Conservation (phyloP, 2,329 filamentous ascomycete species). For the Botrytis fabae region DNA sequence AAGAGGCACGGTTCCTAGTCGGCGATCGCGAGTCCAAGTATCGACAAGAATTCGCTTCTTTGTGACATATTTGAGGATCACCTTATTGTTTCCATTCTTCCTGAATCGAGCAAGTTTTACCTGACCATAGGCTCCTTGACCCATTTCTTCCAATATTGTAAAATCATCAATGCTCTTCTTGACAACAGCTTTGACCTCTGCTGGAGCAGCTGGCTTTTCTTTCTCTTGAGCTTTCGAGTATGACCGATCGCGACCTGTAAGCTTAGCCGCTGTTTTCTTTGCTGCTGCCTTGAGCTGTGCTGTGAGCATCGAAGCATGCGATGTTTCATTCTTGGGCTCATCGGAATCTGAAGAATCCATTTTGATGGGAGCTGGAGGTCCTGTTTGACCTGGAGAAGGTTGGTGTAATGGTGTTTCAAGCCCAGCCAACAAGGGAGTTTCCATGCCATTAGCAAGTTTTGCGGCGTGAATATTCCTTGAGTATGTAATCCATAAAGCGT, state of each 20-base stretch:
- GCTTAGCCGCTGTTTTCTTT: conserved; percentile 54
- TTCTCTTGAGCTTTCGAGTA: conserved; percentile 38
- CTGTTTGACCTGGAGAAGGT: conserved; percentile 73
- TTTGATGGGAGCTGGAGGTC: conserved; percentile 57
- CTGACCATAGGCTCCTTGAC: conserved; percentile 95
- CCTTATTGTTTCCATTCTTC: conserved; percentile 71
- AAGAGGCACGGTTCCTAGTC: conserved; percentile 88
- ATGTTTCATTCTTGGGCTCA: conserved; percentile 44
- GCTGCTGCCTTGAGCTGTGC: conserved; percentile 59
- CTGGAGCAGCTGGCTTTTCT: conserved; percentile 40
- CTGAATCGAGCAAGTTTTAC: conserved; percentile 93
- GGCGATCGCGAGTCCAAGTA: conserved; percentile 94
- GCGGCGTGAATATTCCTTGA: conserved; percentile 86
- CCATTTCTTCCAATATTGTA: conserved; percentile 94
- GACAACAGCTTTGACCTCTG: conserved; percentile 44
- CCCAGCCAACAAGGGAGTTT: conserved; percentile 65
- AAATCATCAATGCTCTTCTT: conserved; percentile 93
- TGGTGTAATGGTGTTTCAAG: conserved; percentile 73
- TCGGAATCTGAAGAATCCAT: conserved; percentile 54
- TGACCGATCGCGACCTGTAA: conserved; percentile 47
- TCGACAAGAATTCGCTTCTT: conserved; percentile 96
- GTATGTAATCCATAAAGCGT: conserved; percentile 96
- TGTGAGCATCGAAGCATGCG: conserved; percentile 52
- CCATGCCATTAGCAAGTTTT: conserved; percentile 57
- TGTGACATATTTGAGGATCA: conserved; percentile 96